Evolutionary conservation across 768 basidiomycete species (phyloP), one percentile per base, ranked within the genome.

Genomic region (Neoboletus brunneissimus): DNA sequence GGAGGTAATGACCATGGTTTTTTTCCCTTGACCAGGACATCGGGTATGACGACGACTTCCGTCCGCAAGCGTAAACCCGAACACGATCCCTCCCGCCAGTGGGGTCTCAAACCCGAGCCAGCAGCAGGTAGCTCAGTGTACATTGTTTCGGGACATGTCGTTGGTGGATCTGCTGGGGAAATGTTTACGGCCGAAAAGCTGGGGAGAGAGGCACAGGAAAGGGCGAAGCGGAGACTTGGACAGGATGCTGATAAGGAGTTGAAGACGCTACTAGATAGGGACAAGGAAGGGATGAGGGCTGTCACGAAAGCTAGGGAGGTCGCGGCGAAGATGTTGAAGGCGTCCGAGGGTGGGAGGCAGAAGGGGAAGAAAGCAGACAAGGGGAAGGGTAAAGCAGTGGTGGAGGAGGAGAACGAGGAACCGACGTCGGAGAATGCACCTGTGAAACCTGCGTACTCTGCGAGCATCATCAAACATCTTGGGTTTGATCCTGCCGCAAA

Each of bases 171-270:
- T 2, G 67, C 65, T 31, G 71, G 59, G 3, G 66, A 68, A 20
- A 63, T 88, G 61, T 86, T 81, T 58, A 66, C 85, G 4, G 67
- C 78, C 1, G 94, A 96, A 72, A 84, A 76, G 55, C 76, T 94
- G 38, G 93, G 93, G 1, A 78, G 94, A 18, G 88, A 88, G 52
- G 87, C 87, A 2, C 89, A 93, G 64, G 88, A 88, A 20, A 88
- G 80, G 64, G 84, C 88, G 6, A 84, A 84, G 60, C 81, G 92
- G 44, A 80, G 79, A 66, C 59, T 81, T 13, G 79, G 78, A 18
- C 78, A 79, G 55, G 82, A 87, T 47, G 77, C 81, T 2, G 93
- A 94, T 53, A 75, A 72, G 40, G 76, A 79, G 22, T 69, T 95
- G 62, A 79, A 85, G 69, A 68, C 70, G 38, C 70, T 94, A 40